A percentile compares a stretch with the other conserved stretches of the same genome.
These are phyloP conservation scores for Botryosphaeria dothidea DNA, from an alignment of 2,329 filamentous ascomycete genomes.

Conservation along the genomic window DNA sequence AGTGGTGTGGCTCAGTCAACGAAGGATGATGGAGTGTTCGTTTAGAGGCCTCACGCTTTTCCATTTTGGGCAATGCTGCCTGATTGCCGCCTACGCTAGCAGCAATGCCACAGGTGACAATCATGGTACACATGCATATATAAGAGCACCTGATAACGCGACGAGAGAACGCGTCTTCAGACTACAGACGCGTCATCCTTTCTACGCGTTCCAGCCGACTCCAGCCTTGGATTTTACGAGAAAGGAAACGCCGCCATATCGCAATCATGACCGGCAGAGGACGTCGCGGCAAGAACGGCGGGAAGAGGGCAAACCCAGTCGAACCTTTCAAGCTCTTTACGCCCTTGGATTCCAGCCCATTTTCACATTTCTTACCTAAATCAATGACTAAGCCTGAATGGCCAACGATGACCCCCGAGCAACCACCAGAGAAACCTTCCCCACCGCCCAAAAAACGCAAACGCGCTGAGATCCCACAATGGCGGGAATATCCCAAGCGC, in stretches of 20 bases:
- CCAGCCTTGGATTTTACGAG: neutral
- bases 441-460: neutral
- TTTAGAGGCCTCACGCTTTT: neutral
- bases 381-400: neutral
- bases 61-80: neutral
- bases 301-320: neutral
- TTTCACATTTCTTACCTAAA: neutral
- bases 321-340: neutral
- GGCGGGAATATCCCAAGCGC: neutral
- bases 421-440: neutral
- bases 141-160: constrained; percentile 3
- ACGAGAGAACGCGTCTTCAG: neutral
- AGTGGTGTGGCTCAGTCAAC: too few relatives aligned
- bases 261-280: neutral
- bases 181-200: neutral
- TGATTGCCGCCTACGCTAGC: neutral
- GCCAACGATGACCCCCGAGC: neutral
- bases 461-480: neutral
- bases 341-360: neutral
- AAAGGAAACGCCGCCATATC: neutral
- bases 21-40: neutral
- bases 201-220: neutral
- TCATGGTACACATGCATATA: neutral
- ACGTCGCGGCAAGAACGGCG: constrained; percentile 13
- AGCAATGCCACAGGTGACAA: neutral